Evolutionary conservation across 1,284 basidiomycete species (phyloP).

Genomic region (Austroboletus rostrupii): DNA sequence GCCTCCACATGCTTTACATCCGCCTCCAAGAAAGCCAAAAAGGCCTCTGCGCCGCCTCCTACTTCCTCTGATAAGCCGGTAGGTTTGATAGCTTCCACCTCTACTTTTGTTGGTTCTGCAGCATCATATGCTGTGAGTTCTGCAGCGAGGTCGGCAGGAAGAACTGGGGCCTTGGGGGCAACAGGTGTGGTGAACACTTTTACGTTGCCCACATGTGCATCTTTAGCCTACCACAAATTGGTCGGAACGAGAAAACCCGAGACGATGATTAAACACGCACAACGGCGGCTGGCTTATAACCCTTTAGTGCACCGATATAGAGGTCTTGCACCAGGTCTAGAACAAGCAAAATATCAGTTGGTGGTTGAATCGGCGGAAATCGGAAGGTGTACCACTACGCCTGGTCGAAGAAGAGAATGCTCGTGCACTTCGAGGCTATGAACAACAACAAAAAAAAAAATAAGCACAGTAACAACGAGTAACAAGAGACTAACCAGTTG

Average conservation of each 20-base stretch:
- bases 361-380: conserved; percentile 23
- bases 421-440: conserved; percentile 24
- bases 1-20: conserved; percentile 54
- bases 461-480: conserved; percentile 1
- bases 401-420: conserved; percentile 25
- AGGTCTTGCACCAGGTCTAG: conserved; percentile 90
- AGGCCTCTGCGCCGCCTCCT: conserved; percentile 52
- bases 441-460: conserved; percentile 1
- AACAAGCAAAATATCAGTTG: background rate
- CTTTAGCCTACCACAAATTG: conserved; percentile 55
- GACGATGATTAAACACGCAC: conserved; percentile 39
- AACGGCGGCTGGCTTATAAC: conserved; percentile 69
- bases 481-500: conserved; percentile 22
- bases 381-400: conserved; percentile 29
- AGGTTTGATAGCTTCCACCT: conserved; percentile 26
- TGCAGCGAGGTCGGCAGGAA: conserved; percentile 77
- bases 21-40: conserved; percentile 54
- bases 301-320: conserved; percentile 87
- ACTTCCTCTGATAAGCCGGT: conserved; percentile 32
- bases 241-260: background rate
- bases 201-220: conserved; percentile 80
- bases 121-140: conserved; percentile 81
- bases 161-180: conserved; percentile 62
- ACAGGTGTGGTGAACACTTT: conserved; percentile 71
- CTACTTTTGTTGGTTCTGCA: conserved; percentile 62